Conservation (phyloP, 1,284 basidiomycete species). For the Athelia psychrophila region DNA sequence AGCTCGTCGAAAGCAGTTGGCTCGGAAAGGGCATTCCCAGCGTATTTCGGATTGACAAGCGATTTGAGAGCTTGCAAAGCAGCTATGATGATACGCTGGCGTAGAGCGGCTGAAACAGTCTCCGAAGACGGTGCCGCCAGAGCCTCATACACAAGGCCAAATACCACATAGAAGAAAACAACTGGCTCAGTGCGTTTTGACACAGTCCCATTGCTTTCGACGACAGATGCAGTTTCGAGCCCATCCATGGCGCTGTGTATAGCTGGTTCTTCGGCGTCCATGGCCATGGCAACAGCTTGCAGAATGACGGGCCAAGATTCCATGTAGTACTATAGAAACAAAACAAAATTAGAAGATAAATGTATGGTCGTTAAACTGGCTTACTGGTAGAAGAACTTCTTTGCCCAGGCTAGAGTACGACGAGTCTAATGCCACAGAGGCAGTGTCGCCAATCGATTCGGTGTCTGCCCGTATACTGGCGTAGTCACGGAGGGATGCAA, state of each 20-base stretch:
- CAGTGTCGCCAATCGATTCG: conserved; percentile 73
- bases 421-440: conserved; percentile 73
- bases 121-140: conserved; percentile 69
- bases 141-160: conserved; percentile 92
- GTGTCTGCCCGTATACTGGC: conserved; percentile 89
- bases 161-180: conserved; percentile 85
- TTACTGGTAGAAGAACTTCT: conserved; percentile 86
- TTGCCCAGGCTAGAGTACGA: conserved; percentile 86
- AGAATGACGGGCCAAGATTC: conserved; percentile 84
- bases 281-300: conserved; percentile 82
- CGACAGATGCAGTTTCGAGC: conserved; percentile 35
- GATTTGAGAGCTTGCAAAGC: conserved; percentile 79
- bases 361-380: conserved; percentile 31
- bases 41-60: conserved; percentile 77
- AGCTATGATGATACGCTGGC: conserved; percentile 56
- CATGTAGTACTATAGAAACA: conserved; percentile 77
- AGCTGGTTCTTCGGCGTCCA: conserved; percentile 69
- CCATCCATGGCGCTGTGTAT: conserved; percentile 85
- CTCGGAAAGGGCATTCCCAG: conserved; percentile 80
- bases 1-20: conserved; percentile 88
- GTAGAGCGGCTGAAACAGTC: conserved; percentile 36
- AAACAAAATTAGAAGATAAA: conserved; percentile 10
- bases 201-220: conserved; percentile 17
- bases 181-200: conserved; percentile 65
- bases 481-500: conserved; percentile 87